These are phyloP conservation scores for Echites panduratus DNA, from an alignment of 257 asterid species.

Conservation along the genomic window DNA sequence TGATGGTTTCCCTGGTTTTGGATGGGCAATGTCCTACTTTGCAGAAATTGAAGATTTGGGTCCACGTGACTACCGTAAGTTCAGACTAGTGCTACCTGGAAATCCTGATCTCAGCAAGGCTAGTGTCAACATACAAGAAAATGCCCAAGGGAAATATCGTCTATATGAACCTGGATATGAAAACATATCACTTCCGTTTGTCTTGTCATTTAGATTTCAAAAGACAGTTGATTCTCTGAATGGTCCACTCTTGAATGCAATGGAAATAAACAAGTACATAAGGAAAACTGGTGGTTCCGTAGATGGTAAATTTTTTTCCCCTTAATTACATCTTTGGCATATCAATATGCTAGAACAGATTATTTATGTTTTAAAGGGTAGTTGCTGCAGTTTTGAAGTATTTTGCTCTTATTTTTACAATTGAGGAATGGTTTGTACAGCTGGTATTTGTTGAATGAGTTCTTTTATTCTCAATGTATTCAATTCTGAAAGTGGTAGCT, in stretches of 20 bases:
- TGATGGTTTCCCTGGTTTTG: conserved; percentile 85
- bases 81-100: conserved; percentile 73
- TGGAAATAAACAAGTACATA: conserved; percentile 82
- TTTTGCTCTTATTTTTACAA: background rate
- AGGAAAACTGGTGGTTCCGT: conserved; percentile 66
- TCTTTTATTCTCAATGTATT: background rate
- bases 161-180: conserved; percentile 86
- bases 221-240: conserved; percentile 73
- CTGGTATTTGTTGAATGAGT: conserved; percentile 2
- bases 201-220: conserved; percentile 62
- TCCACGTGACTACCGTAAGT: conserved; percentile 55
- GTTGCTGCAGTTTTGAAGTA: background rate
- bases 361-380: background rate
- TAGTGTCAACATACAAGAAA: conserved; percentile 81
- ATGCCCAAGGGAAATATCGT: conserved; percentile 82
- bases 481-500: background rate
- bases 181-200: conserved; percentile 84
- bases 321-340: background rate
- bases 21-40: conserved; percentile 93
- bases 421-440: conserved; percentile 1
- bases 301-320: conserved; percentile 48
- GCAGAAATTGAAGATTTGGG: conserved; percentile 83
- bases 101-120: conserved; percentile 70
- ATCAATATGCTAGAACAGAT: background rate
- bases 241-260: conserved; percentile 93